These are phyloP conservation scores for Podaxis pistillaris DNA, from an alignment of 768 basidiomycete genomes.

Conservation along the genomic window DNA sequence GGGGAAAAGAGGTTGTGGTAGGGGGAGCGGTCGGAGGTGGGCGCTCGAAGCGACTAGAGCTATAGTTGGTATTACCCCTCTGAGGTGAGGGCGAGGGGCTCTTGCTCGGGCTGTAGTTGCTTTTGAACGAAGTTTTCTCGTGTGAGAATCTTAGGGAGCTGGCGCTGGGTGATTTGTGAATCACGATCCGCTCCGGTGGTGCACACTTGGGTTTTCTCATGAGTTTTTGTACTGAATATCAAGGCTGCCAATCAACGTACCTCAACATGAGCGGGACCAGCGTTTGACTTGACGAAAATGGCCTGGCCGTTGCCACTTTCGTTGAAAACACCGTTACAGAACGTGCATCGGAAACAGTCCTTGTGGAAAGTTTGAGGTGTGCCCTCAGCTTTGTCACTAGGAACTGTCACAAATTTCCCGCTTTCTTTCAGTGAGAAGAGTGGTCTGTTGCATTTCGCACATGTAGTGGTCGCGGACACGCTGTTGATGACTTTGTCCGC, in stretches of 20 bases:
- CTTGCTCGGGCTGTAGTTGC: background rate
- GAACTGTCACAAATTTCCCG: constrained; percentile 72
- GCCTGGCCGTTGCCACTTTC: constrained; percentile 62
- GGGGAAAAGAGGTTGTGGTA: constrained; percentile 36
- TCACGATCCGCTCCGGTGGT: constrained; percentile 38
- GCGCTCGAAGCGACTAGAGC: constrained; percentile 29
- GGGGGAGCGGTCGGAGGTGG: constrained; percentile 19
- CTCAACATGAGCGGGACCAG: constrained; percentile 71
- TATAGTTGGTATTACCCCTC: constrained; percentile 19
- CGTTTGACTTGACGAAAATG: constrained; percentile 64
- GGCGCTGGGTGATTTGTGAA: constrained; percentile 33
- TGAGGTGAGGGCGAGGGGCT: constrained; percentile 14
- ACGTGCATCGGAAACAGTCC: constrained; percentile 71
- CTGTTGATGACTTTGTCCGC: constrained; percentile 12
- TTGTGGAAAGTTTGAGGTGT: constrained; percentile 66
- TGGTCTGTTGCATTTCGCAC: constrained; percentile 56
- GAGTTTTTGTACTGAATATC: constrained; percentile 1
- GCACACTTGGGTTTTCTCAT: constrained; percentile 38
- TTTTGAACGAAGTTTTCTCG: constrained; percentile 15
- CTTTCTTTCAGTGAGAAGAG: constrained; percentile 58
- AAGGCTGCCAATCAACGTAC: constrained; percentile 23
- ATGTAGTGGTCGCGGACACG: constrained; percentile 42
- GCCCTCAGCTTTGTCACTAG: constrained; percentile 42
- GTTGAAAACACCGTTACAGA: constrained; percentile 64
- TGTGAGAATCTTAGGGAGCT: constrained; percentile 18